phyloP scores from a whole-genome alignment of 208 protist genomes.

The Novymonas esmeraldas region DNA sequence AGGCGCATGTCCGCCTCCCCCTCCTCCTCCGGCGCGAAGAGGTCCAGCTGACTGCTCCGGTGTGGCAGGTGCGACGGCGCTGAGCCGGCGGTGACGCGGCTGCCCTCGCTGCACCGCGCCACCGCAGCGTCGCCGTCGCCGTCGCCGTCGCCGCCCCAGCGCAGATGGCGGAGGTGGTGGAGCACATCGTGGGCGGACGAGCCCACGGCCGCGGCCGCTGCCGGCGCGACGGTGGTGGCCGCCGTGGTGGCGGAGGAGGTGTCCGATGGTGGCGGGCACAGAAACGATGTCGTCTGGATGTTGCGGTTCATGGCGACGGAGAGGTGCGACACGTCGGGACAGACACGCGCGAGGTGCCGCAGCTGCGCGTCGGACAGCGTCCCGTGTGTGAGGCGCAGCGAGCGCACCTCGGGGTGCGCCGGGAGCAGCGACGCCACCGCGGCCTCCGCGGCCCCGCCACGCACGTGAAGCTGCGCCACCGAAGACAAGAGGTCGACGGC shows the following conservation, averaged over 20 bases:
- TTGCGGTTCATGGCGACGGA: constrained; percentile 54
- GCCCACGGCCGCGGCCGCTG: not conserved
- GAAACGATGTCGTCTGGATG: constrained; percentile 47
- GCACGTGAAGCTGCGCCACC: constrained; percentile 19
- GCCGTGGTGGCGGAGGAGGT: constrained; percentile 18
- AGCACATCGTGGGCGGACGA: too few relatives aligned
- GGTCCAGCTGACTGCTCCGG: constrained; percentile 31
- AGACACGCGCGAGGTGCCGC: constrained; percentile 32
- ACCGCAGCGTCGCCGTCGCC: not conserved
- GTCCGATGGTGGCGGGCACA: constrained; percentile 34
- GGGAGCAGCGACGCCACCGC: constrained; percentile 23
- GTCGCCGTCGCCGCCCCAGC: not conserved
- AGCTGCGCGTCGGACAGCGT: constrained; percentile 42
- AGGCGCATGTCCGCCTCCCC: constrained; percentile 34
- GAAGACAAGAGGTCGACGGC: not conserved
- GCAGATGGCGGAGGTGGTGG: not conserved
- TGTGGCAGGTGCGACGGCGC: not conserved
- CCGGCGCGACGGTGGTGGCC: not conserved
- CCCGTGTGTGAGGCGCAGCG: constrained; percentile 45
- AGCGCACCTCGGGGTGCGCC: constrained; percentile 37
- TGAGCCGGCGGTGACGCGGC: not conserved
- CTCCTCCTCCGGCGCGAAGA: constrained; percentile 34
- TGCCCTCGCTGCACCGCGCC: not conserved
- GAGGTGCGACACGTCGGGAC: constrained; percentile 52
- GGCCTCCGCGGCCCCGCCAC: constrained; percentile 20